phyloP scores from a whole-genome alignment of 768 basidiomycete genomes.

The Russula olivacea region DNA sequence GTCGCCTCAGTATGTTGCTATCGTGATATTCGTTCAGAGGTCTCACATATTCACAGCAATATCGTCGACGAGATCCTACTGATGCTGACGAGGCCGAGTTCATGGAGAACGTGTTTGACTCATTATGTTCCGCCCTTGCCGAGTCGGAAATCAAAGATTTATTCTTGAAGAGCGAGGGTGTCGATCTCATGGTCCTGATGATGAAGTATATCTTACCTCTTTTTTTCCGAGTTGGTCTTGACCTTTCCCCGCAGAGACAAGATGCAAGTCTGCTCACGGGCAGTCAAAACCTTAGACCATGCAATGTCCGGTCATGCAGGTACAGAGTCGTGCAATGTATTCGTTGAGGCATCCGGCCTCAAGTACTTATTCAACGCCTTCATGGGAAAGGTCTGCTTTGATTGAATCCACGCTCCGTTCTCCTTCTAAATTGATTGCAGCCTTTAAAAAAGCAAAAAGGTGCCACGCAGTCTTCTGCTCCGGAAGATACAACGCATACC shows the following conservation, averaged over 20 bases:
- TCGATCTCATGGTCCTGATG: conserved; percentile 96
- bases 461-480: conserved; percentile 42
- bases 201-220: conserved; percentile 65
- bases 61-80: conserved; percentile 73
- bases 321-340: conserved; percentile 66
- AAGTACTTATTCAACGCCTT: conserved; percentile 87
- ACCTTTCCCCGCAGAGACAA: conserved; percentile 56
- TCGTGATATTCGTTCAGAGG: conserved; percentile 11
- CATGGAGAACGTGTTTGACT: conserved; percentile 95
- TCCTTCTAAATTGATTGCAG: conserved; percentile 16
- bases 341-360: conserved; percentile 82
- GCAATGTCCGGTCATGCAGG: conserved; percentile 79
- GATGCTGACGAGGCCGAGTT: conserved; percentile 92
- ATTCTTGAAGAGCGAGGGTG: conserved; percentile 88
- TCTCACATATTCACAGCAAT: conserved; percentile 53
- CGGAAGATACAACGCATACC: conserved; percentile 83
- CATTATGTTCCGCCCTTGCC: conserved; percentile 76
- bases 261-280: conserved; percentile 66
- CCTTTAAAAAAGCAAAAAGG: conserved; percentile 60
- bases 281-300: conserved; percentile 88
- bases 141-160: conserved; percentile 73
- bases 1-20: conserved; percentile 64
- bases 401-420: conserved; percentile 20
- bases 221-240: conserved; percentile 1
- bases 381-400: conserved; percentile 81